These are phyloP conservation scores for Colletotrichum trifolii DNA, from an alignment of 2,329 filamentous ascomycete species.

Conservation along the genomic window DNA sequence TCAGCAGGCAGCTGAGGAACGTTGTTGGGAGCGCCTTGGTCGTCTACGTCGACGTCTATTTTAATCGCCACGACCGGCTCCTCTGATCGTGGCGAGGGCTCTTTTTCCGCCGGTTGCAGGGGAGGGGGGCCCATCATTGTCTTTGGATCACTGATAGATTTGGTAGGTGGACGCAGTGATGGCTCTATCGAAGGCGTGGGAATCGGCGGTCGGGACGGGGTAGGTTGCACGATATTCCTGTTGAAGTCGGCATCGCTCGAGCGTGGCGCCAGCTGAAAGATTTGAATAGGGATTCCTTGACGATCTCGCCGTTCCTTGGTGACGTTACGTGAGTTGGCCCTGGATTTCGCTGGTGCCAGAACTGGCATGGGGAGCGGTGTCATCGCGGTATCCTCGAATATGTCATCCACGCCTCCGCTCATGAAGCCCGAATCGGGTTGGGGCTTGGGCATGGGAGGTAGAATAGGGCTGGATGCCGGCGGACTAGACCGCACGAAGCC, in stretches of 20 bases:
- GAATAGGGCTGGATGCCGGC: conserved; percentile 81
- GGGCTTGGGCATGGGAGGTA: conserved; percentile 73
- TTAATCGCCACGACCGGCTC: conserved; percentile 38
- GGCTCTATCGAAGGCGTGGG: conserved; percentile 18
- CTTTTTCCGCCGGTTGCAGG: conserved; percentile 34
- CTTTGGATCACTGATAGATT: conserved; percentile 14
- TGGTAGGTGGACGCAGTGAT: conserved; percentile 6
- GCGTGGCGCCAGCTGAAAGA: conserved; percentile 48
- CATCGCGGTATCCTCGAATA: conserved; percentile 71
- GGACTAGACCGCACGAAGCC: conserved; percentile 69
- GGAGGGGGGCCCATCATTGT: conserved; percentile 15
- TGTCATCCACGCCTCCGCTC: conserved; percentile 79
- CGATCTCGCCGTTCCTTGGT: conserved; percentile 44
- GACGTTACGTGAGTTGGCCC: conserved; percentile 41
- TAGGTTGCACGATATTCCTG: conserved; percentile 12
- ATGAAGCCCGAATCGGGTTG: conserved; percentile 85
- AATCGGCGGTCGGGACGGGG: conserved; percentile 8
- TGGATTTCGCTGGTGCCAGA: conserved; percentile 41
- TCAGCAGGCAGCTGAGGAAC: background rate
- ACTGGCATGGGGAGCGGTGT: conserved; percentile 52
- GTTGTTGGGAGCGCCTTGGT: conserved; percentile 23
- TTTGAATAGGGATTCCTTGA: conserved; percentile 54
- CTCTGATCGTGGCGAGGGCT: conserved; percentile 38
- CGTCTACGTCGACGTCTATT: conserved; percentile 15
- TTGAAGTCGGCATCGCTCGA: conserved; percentile 29